Base-by-base conservation (phyloP, 73 alveolate genomes). In the Paramecium bursaria region DNA sequence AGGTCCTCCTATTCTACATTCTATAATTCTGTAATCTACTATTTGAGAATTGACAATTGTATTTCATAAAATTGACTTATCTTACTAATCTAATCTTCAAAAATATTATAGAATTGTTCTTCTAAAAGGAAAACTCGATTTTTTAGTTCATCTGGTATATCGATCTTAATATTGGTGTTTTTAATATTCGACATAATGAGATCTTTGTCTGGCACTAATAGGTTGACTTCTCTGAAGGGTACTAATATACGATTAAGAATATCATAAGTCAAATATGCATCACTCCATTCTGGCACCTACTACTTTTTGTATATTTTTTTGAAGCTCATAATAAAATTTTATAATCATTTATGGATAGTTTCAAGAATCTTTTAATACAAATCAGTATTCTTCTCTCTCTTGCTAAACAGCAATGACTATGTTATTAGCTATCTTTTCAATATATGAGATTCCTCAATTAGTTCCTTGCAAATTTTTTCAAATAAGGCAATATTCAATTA, bases 401-500 rank as follows among this genome's bases (percentile, higher is more conserved):
- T 67, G n/a, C n/a, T n/a, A n/a, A n/a, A n/a, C n/a, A n/a, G n/a
- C n/a, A n/a, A n/a, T n/a, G n/a, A n/a, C n/a, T n/a, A n/a, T n/a
- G n/a, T n/a, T n/a, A n/a, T n/a, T n/a, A n/a, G n/a, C n/a, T n/a
- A n/a, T n/a, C n/a, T n/a, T n/a, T 67, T 35, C 10, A 67, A 67
- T 6, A 2, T 26, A 11, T 67, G n/a, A 0, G 60, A 39, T 15
- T 25, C 46, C 3, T 67, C 82, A 0, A 67, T 35, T 0, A 67
- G 39, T 21, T 31, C 44, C 17, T 67, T 67, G 44, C 60, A 67
- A 33, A 42, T 39, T 14, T 4, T 30, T 42, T 67, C 7, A 42
- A 67, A 67, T 39, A 11, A 27, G 4, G 33, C 82, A 44, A 67
- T 15, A 42, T 67, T 22, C 26, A 67, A 25, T 67, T 67, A 39